Evolutionary conservation across 202 grass and related monocot genomes (phyloP), one percentile per base, ranked within the genome.

Genomic region (Zizania palustris): DNA sequence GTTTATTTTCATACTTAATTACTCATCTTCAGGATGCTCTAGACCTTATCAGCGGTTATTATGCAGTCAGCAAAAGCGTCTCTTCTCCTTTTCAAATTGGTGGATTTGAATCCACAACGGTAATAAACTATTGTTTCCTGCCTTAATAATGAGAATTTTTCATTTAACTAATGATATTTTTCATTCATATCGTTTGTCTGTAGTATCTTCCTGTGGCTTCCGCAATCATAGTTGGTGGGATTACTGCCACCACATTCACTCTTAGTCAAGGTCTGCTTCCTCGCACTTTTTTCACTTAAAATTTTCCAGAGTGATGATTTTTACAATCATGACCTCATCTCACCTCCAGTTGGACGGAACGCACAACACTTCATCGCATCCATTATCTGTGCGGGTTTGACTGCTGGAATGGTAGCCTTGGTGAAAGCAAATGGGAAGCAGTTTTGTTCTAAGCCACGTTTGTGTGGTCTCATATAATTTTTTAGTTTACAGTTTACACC

Each of bases 371-470:
- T 88, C 18, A 71, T 90, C 39, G 77, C 96, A 4, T 89, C 89
- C 18, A 61, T 99, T 57, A 22, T 99, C 71, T 89, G 79, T 7
- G 88, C 74, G 0, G 89, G 96, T 60, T 74, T 96, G 75, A 93
- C 92, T 43, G 89, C 79, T 49, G 92, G 96, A 71, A 66, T 99
- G 45, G n/a, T 89, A 64, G 96, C 83, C 59, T 77, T 93, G 85
- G 88, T 93, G 72, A 99, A 96, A 93, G 92, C 96, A 33, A 99
- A 99, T 85, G 96, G 92, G 20, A 95, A 93, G 72, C 96, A 91
- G 43, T 88, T 99, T 72, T 99, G 96, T 63, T 96, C 96, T 72
- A 91, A 90, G 60, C 96, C 96, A 71, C 92, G 85, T 36, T 77
- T 96, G 72, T 90, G 96, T 74, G 78, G 90, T 60, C 88, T 96